Percentiles rank a stretch among this genome's conserved stretches.
These are phyloP conservation scores for Dactylellina drechsleri DNA, from an alignment of 2,329 filamentous ascomycete species.

Conservation along the genomic window DNA sequence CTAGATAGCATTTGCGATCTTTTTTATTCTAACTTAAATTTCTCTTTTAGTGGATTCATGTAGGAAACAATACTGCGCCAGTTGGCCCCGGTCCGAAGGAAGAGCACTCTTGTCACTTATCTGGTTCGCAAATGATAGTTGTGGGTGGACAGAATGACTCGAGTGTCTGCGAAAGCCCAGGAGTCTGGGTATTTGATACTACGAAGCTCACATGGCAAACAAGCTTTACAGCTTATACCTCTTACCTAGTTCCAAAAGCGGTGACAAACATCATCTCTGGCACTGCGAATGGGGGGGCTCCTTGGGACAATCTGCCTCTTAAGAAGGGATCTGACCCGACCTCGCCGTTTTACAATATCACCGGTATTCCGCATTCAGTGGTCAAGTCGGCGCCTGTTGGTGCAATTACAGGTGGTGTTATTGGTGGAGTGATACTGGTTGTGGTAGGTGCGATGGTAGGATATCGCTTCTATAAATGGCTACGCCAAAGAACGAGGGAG, in stretches of 20 bases:
- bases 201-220: slow-evolving; percentile 25
- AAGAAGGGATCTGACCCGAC: slow-evolving; percentile 7
- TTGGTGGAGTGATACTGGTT: slow-evolving; percentile 14
- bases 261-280: slow-evolving; percentile 19
- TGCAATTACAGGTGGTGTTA: slow-evolving; percentile 25
- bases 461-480: background rate
- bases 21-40: background rate
- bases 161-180: slow-evolving; percentile 13
- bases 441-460: background rate
- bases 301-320: slow-evolving; percentile 26
- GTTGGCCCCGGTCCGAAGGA: slow-evolving; percentile 22
- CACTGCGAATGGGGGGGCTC: background rate
- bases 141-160: slow-evolving; percentile 20
- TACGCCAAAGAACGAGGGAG: background rate
- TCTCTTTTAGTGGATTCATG: slow-evolving; percentile 27
- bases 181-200: slow-evolving; percentile 43
- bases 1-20: background rate
- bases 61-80: background rate
- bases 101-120: slow-evolving; percentile 34
- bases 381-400: background rate
- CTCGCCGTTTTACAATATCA: slow-evolving; percentile 32
- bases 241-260: slow-evolving; percentile 14
- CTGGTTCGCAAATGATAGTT: slow-evolving; percentile 35
- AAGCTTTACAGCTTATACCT: slow-evolving; percentile 6
- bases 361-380: background rate